phyloP scores from a whole-genome alignment of 2,329 filamentous ascomycete species.

The Fonsecaea erecta region DNA sequence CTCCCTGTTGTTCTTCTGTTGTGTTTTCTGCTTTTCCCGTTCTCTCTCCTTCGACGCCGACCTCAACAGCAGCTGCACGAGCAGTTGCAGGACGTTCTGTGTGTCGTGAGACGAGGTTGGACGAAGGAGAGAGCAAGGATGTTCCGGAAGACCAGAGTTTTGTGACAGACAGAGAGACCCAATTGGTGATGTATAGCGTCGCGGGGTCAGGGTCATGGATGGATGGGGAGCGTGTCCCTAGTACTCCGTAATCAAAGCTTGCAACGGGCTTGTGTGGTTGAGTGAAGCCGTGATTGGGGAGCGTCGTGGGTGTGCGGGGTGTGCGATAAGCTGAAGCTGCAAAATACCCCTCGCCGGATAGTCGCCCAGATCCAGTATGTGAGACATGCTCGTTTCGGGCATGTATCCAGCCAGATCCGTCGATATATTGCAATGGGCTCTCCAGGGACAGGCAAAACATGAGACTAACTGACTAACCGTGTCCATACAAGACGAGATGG shows the following conservation, averaged over 20 bases:
- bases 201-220: no score
- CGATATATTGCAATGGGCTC: not conserved
- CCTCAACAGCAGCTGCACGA: not conserved
- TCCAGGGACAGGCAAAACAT: not conserved
- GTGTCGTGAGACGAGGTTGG: conserved; percentile 3
- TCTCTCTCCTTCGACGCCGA: not conserved
- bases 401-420: not conserved
- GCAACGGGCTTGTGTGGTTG: no score
- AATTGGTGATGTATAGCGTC: no score
- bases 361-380: not conserved
- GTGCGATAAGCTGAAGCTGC: conserved; percentile 11
- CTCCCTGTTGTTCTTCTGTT: no score
- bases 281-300: no score
- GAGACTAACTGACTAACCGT: no score
- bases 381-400: not conserved
- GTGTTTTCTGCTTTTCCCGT: not conserved
- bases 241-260: no score
- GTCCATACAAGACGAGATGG: no score
- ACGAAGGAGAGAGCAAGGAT: not conserved
- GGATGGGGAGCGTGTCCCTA: no score
- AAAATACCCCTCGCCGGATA: not conserved
- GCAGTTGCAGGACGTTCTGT: not conserved
- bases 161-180: no score
- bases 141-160: not conserved
- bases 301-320: conserved; percentile 4